Base-by-base conservation (phyloP, 2,329 filamentous ascomycete species). In the Pezicula neosporulosa region DNA sequence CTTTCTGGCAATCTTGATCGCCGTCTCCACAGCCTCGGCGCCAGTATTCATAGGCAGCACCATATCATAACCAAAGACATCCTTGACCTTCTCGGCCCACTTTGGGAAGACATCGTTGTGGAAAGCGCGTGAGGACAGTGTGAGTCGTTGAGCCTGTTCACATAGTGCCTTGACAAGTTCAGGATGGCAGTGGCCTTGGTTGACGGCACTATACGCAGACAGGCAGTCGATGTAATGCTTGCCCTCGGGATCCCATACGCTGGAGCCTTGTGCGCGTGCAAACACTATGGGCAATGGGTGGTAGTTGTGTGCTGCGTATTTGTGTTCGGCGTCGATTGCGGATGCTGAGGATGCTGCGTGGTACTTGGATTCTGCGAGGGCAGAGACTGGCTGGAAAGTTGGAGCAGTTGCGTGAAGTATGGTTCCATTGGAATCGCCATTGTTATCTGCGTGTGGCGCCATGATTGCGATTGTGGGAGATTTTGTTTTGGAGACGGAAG, bases 41-140 rank as follows among this genome's bases (percentile, higher is more conserved):
- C 93, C 93, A 2, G 93, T 97, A 77, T 97, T 97, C 92, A 97
- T 97, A 59, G 93, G 93, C 70, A 97, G 74, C 33, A 96, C 90
- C 93, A 97, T 97, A 72, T 97, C 93, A 69, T 95, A 97, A 56
- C 90, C 91, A 69, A 97, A 96, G 68, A 89, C 86, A 60, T 83
- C 74, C 61, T 89, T 92, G 57, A 96, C 86, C 73, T 94, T 96
- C 73, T 96, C 87, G 6, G 93, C 93, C 78, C 96, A 97, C 58
- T 87, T 85, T 52, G 93, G 93, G 75, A 97, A 97, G 57, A 97
- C 94, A 76, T 97, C 93, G 70, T 97, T 99, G 80, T 97, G 87
- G 76, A 97, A 99, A 47, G 94, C 94, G 55, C 93, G 85, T 55
- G 91, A 96, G 72, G 90, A 96, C 60, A 97, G 82, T 0, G 93